Evolutionary conservation across 352 stramenopile species (phyloP), one percentile per base, ranked within the genome.

Genomic region (Pythium rhizo-oryzae): DNA sequence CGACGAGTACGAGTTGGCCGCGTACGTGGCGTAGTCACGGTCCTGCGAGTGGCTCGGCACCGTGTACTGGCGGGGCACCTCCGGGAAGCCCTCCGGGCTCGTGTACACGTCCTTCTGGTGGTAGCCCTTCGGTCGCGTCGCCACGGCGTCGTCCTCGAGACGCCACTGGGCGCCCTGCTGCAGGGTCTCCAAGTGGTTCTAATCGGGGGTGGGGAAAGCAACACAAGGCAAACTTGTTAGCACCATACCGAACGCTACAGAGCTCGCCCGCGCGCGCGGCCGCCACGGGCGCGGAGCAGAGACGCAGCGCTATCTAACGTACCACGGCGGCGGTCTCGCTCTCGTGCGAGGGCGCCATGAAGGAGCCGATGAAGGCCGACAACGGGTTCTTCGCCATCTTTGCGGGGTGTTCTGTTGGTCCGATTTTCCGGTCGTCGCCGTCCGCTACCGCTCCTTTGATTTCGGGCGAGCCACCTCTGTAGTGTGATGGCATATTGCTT

Each of bases 1-100:
- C 66, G 87, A 88, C 69, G 84, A 77, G 81, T 93, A 93, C 78
- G 87, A 96, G 77, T 96, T 96, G 70, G 85, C 87, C 35, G 80
- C 83, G 75, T 96, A 94, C 51, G 84, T 92, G 54, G 78, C 84
- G 63, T 73, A 96, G 74, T 94, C 82, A 59, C 74, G 82, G 16
- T 83, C 80, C 23, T 79, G 73, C 37, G 81, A 86, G 79, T 96
- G 87, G 67, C 84, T 77, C n/a, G 81, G 76, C 56, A 82, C 67
- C 28, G 79, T 80, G 75, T 89, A 96, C 76, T 89, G 87, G 39
- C 87, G 87, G 33, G 87, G 85, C 16, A 96, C 75, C 69, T 96
- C 83, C 41, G 84, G 75, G 65, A 89, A 89, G 0, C 82, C 82
- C 63, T 91, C 78, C 7, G 85, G 72, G 62, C 67, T 82, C 65